phyloP scores from a whole-genome alignment of 2,329 filamentous ascomycete species.

The Dichotomopilus funicola region DNA sequence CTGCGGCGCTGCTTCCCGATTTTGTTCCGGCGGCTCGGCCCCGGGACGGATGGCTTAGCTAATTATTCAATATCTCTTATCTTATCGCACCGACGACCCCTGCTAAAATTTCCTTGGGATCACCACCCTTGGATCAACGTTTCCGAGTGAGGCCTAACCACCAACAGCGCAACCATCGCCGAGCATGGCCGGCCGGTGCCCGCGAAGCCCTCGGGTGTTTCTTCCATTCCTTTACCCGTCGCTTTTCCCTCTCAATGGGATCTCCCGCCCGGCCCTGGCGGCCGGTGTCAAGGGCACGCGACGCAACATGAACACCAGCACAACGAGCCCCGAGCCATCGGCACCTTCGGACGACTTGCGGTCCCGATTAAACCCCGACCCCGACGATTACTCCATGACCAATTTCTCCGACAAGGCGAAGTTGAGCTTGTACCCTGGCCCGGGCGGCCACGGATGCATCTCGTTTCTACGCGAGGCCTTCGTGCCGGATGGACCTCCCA shows the following conservation, averaged over 20 bases:
- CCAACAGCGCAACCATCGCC: slow-evolving; percentile 3
- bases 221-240: slow-evolving; percentile 48
- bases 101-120: slow-evolving; percentile 13
- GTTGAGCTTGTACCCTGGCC: slow-evolving; percentile 69
- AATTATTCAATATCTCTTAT: not conserved
- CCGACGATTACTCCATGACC: slow-evolving; percentile 75
- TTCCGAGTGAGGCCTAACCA: no score
- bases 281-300: slow-evolving; percentile 13
- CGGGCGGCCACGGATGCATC: slow-evolving; percentile 85
- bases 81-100: slow-evolving; percentile 5
- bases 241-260: slow-evolving; percentile 30
- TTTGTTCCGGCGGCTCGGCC: not conserved
- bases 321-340: slow-evolving; percentile 19
- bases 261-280: slow-evolving; percentile 20
- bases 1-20: not conserved
- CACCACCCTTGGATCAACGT: no score
- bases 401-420: slow-evolving; percentile 84
- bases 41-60: not conserved
- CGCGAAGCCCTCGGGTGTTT: slow-evolving; percentile 32
- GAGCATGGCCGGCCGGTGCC: slow-evolving; percentile 38
- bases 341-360: slow-evolving; percentile 17
- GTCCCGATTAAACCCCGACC: slow-evolving; percentile 69
- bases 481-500: slow-evolving; percentile 79
- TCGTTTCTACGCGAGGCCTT: slow-evolving; percentile 91
- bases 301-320: slow-evolving; percentile 8